These are phyloP conservation scores for Pelargonium fulgidum DNA, from an alignment of 441 rosid species.

Conservation along the genomic window DNA sequence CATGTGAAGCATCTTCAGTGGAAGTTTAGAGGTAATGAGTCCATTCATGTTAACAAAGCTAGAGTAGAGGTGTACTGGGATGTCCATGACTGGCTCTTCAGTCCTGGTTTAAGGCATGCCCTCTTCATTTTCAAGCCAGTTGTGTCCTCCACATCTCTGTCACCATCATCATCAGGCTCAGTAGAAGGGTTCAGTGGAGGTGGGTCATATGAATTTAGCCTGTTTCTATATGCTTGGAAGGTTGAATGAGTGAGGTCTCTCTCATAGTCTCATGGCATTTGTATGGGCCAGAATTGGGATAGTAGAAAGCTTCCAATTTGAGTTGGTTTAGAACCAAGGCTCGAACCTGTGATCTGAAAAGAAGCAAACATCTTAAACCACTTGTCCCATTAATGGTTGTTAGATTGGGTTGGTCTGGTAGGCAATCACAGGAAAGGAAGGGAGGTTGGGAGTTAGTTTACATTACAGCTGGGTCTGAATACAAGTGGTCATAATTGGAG, in stretches of 20 bases:
- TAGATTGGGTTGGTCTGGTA: not conserved
- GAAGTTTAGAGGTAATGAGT: constrained; percentile 79
- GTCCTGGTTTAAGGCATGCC: constrained; percentile 58
- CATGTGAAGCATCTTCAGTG: constrained; percentile 75
- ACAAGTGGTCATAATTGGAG: constrained; percentile 42
- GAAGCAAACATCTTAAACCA: too few relatives aligned
- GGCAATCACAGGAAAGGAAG: constrained; percentile 13
- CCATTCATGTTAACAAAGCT: constrained; percentile 45
- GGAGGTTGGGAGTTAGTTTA: constrained; percentile 26
- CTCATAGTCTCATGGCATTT: constrained; percentile 10
- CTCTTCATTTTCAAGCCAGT: constrained; percentile 67
- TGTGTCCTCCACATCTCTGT: constrained; percentile 21
- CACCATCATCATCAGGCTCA: constrained; percentile 23
- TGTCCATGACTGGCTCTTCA: constrained; percentile 82
- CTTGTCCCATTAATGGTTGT: too few relatives aligned
- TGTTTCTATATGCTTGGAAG: constrained; percentile 93
- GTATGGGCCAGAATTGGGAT: constrained; percentile 22
- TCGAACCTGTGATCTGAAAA: not conserved
- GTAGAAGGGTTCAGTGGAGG: constrained; percentile 25
- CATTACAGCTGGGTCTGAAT: constrained; percentile 30
- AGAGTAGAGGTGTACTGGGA: constrained; percentile 74
- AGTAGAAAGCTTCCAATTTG: constrained; percentile 11
- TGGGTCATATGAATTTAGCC: constrained; percentile 48
- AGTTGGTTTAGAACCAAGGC: constrained; percentile 15
- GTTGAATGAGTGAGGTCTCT: constrained; percentile 37